A percentile compares a stretch with the other conserved stretches of the same genome.
Evolutionary conservation across 352 stramenopile species (phyloP).

Genomic region (Blastocystis sp.): DNA sequence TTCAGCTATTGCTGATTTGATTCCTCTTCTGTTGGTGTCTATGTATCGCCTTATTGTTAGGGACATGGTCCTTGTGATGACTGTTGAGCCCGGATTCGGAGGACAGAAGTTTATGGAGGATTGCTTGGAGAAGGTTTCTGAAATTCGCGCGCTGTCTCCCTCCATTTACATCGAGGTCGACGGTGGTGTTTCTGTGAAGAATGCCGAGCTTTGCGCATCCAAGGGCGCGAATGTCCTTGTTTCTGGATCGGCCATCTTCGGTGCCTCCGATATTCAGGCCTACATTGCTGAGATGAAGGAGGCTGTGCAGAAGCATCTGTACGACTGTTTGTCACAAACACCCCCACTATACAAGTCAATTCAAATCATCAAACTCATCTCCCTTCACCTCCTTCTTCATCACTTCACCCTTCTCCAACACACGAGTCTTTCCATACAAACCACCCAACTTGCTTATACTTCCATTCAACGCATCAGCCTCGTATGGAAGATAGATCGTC

Average conservation of each 20-base stretch:
- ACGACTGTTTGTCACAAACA: conserved; percentile 16
- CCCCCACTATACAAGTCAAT: neutral
- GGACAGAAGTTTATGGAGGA: conserved; percentile 92
- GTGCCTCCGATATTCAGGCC: conserved; percentile 76
- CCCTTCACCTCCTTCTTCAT: neutral
- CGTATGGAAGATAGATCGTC: conserved; percentile 72
- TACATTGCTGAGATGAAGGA: conserved; percentile 81
- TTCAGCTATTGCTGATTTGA: conserved; percentile 73
- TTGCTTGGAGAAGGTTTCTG: conserved; percentile 89
- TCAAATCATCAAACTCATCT: neutral
- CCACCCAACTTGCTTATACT: conserved; percentile 64
- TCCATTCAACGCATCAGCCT: conserved; percentile 69
- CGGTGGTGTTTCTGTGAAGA: conserved; percentile 80
- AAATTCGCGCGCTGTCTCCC: conserved; percentile 85
- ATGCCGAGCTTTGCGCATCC: conserved; percentile 16
- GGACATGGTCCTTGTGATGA: conserved; percentile 96
- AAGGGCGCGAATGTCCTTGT: conserved; percentile 93
- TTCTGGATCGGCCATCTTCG: conserved; percentile 88
- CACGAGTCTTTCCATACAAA: conserved; percentile 69
- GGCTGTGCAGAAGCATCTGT: conserved; percentile 77
- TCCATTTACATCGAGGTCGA: conserved; percentile 93
- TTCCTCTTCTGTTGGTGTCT: conserved; percentile 57
- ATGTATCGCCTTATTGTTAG: neutral
- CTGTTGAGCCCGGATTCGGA: conserved; percentile 92
- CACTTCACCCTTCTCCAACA: neutral